Percentiles rank a stretch among this genome's conserved stretches.
These are phyloP conservation scores for Gynochthodes officinalis DNA, from an alignment of 257 asterid species.

Conservation along the genomic window DNA sequence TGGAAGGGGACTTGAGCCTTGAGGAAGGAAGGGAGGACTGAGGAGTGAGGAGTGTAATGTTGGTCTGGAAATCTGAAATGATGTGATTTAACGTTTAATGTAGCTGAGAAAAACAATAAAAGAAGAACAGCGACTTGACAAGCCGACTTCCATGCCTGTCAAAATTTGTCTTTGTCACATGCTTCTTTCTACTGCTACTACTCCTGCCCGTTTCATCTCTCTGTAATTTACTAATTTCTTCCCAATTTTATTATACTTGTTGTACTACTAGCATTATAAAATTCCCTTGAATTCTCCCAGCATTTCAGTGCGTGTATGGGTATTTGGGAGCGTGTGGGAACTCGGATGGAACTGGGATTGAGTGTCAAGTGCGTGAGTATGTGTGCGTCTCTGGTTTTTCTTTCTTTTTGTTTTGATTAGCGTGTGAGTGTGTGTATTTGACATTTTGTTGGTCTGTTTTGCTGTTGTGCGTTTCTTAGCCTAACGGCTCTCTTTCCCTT, in stretches of 20 bases:
- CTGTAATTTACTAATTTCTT: background rate
- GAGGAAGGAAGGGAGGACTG: background rate
- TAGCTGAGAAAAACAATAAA: slow-evolving; percentile 21
- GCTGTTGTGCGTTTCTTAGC: background rate
- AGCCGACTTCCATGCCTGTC: slow-evolving; percentile 29
- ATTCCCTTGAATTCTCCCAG: too few species aligned
- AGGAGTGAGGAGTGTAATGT: slow-evolving; percentile 14
- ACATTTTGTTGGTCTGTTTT: too few species aligned
- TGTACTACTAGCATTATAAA: too few species aligned
- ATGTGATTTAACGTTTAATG: slow-evolving; percentile 55
- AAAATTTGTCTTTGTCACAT: slow-evolving; percentile 18
- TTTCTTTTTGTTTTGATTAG: background rate
- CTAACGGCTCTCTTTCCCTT: slow-evolving; percentile 3
- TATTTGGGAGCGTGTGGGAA: background rate
- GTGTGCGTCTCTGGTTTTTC: background rate
- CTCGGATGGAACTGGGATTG: too few species aligned
- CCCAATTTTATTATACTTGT: background rate
- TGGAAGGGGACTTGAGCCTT: background rate
- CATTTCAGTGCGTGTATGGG: background rate
- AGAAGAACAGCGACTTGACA: slow-evolving; percentile 57
- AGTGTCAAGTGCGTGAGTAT: background rate
- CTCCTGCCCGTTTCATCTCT: background rate
- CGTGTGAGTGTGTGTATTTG: background rate
- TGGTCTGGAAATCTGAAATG: slow-evolving; percentile 35
- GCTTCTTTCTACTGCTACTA: background rate